Conservation (phyloP, 169 alveolate species). For the Eimeria tenella region DNA sequence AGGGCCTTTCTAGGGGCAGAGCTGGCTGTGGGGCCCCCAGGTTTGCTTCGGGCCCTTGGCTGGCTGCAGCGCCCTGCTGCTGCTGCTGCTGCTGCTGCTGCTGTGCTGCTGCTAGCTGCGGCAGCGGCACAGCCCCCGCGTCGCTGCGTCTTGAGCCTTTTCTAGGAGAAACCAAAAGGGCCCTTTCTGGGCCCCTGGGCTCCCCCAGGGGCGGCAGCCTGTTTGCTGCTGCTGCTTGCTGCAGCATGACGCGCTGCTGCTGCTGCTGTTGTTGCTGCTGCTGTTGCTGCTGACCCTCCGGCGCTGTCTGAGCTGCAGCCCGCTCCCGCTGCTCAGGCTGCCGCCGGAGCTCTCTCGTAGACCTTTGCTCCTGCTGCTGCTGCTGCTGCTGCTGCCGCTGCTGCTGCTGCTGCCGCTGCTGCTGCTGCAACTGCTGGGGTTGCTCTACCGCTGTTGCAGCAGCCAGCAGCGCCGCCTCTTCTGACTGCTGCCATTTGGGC, state of each 20-base stretch:
- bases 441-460: too few relatives aligned
- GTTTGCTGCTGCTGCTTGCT: conserved; percentile 15
- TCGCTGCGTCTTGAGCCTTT: not conserved
- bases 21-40: not conserved
- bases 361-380: not conserved
- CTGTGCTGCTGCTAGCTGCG: conserved; percentile 32
- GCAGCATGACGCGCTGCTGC: conserved; percentile 6
- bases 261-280: conserved; percentile 2
- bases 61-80: not conserved
- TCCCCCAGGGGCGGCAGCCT: conserved; percentile 19
- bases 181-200: not conserved
- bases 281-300: not conserved
- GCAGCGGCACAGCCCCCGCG: not conserved
- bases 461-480: too few relatives aligned
- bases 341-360: too few relatives aligned
- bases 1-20: too few relatives aligned
- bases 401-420: not conserved
- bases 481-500: not conserved
- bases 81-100: conserved; percentile 53
- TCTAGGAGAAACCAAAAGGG: not conserved
- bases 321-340: conserved; percentile 23
- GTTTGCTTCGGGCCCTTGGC: not conserved
- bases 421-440: not conserved
- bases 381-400: not conserved
- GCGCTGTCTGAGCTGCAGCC: not conserved